Evolutionary conservation across 129 eudicot genomes (phyloP).

Genomic region (Ambrosia artemisiifolia): DNA sequence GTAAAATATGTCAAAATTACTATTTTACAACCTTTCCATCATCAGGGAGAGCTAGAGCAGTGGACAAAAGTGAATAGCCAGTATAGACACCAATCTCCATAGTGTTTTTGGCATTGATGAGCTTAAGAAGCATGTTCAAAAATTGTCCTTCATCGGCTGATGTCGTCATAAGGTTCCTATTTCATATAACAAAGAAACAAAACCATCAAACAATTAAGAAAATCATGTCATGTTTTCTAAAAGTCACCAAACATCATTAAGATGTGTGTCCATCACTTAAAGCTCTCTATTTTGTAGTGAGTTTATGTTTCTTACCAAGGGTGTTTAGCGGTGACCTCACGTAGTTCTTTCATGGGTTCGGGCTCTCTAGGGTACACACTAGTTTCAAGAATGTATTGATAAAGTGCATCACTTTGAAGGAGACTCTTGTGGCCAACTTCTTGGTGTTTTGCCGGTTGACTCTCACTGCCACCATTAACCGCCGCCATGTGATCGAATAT

Average conservation of each 20-base stretch:
- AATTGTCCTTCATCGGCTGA: slow-evolving; percentile 68
- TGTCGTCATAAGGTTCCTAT: slow-evolving; percentile 58
- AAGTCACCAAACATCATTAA: no score
- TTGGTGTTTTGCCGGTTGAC: slow-evolving; percentile 44
- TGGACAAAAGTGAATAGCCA: slow-evolving; percentile 56
- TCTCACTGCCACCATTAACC: slow-evolving; percentile 14
- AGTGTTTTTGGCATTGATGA: slow-evolving; percentile 54
- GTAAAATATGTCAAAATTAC: background rate
- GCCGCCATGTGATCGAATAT: slow-evolving; percentile 33
- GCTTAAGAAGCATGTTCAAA: slow-evolving; percentile 46
- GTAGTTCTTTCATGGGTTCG: slow-evolving; percentile 53
- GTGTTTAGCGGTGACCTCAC: slow-evolving; percentile 61
- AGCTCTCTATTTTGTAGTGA: no score
- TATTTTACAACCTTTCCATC: slow-evolving; percentile 45
- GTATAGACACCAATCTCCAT: slow-evolving; percentile 61
- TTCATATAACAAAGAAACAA: slow-evolving; percentile 5
- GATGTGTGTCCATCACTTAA: no score
- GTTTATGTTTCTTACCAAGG: slow-evolving; percentile 37
- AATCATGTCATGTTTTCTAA: no score
- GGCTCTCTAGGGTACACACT: slow-evolving; percentile 68
- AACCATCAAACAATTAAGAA: background rate
- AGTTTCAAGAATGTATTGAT: slow-evolving; percentile 59
- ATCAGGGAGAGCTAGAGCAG: slow-evolving; percentile 56
- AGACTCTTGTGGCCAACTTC: slow-evolving; percentile 71
- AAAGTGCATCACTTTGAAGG: slow-evolving; percentile 62